These are phyloP conservation scores for Saitozyma podzolica DNA, from an alignment of 768 basidiomycete genomes.

Conservation along the genomic window DNA sequence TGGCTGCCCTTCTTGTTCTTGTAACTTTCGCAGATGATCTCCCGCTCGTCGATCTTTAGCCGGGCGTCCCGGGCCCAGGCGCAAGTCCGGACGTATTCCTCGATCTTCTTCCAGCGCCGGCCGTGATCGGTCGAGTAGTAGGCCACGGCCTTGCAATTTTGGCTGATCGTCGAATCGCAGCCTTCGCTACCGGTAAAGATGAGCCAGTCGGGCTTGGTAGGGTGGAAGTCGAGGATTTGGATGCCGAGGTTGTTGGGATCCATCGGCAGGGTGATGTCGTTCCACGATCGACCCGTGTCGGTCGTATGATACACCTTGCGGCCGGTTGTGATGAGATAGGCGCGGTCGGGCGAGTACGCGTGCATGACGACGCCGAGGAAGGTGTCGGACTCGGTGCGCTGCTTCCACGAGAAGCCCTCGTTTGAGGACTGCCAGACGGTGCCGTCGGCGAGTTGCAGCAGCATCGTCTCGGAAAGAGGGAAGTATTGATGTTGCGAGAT, in stretches of 20 bases:
- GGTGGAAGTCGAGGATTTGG: conserved; percentile 82
- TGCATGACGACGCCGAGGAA: conserved; percentile 89
- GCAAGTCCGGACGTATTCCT: conserved; percentile 85
- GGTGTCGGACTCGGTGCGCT: conserved; percentile 61
- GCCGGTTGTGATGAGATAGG: conserved; percentile 79
- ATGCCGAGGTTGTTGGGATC: conserved; percentile 77
- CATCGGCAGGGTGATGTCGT: conserved; percentile 60
- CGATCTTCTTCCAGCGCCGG: conserved; percentile 70
- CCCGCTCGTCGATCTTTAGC: conserved; percentile 74
- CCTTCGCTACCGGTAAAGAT: conserved; percentile 83
- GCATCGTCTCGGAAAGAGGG: conserved; percentile 73
- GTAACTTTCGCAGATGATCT: conserved; percentile 92
- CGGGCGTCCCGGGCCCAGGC: conserved; percentile 83
- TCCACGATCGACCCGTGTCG: conserved; percentile 75
- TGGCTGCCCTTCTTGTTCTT: conserved; percentile 78
- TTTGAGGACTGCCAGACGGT: conserved; percentile 91
- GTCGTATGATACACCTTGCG: conserved; percentile 74
- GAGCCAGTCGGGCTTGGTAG: conserved; percentile 69
- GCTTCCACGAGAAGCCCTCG: conserved; percentile 89
- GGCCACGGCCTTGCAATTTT: conserved; percentile 72
- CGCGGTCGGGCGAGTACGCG: conserved; percentile 71
- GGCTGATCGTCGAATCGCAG: conserved; percentile 58
- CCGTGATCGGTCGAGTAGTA: conserved; percentile 77
- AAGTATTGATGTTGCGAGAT: conserved; percentile 82
- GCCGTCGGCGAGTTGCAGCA: conserved; percentile 74